phyloP scores from a whole-genome alignment of 2,329 filamentous ascomycete genomes.

The Aspergillus pseudoviridinutans region DNA sequence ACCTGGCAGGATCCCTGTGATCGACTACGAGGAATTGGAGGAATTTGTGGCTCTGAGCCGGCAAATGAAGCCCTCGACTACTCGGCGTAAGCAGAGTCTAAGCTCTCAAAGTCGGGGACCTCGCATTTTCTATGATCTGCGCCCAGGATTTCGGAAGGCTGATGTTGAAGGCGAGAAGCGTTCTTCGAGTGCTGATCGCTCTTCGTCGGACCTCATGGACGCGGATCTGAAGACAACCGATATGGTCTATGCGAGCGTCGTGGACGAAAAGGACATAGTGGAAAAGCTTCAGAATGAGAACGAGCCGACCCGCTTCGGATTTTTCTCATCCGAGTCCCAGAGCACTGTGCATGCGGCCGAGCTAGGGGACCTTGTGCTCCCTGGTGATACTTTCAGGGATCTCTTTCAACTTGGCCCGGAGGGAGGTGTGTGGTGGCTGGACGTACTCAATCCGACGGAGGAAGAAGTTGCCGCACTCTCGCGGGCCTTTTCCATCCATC shows the following conservation, averaged over 20 bases:
- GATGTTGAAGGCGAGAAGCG: conserved; percentile 35
- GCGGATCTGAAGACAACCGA: conserved; percentile 29
- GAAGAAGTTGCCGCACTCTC: conserved; percentile 85
- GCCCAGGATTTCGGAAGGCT: conserved; percentile 37
- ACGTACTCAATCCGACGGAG: conserved; percentile 83
- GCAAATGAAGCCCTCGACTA: conserved; percentile 43
- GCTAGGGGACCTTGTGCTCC: conserved; percentile 80
- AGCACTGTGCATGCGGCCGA: conserved; percentile 89
- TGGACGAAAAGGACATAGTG: conserved; percentile 32
- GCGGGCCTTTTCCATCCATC: conserved; percentile 93
- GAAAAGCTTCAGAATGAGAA: conserved; percentile 41
- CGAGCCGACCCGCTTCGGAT: conserved; percentile 82
- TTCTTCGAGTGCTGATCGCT: conserved; percentile 22
- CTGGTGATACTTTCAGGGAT: conserved; percentile 83
- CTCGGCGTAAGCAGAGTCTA: conserved; percentile 41
- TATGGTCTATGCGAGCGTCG: conserved; percentile 24
- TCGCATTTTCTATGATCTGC: conserved; percentile 60
- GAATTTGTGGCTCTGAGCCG: conserved; percentile 70
- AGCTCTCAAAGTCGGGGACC: conserved; percentile 50
- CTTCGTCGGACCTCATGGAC: conserved; percentile 27
- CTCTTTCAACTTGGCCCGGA: conserved; percentile 70
- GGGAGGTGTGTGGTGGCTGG: conserved; percentile 97
- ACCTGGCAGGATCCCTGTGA: conserved; percentile 73
- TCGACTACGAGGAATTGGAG: conserved; percentile 90
- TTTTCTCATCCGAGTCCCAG: conserved; percentile 93